Percentiles rank a stretch among this genome's conserved stretches.
Evolutionary conservation across 2,329 filamentous ascomycete species (phyloP).

Genomic region (Fusarium paranaense): DNA sequence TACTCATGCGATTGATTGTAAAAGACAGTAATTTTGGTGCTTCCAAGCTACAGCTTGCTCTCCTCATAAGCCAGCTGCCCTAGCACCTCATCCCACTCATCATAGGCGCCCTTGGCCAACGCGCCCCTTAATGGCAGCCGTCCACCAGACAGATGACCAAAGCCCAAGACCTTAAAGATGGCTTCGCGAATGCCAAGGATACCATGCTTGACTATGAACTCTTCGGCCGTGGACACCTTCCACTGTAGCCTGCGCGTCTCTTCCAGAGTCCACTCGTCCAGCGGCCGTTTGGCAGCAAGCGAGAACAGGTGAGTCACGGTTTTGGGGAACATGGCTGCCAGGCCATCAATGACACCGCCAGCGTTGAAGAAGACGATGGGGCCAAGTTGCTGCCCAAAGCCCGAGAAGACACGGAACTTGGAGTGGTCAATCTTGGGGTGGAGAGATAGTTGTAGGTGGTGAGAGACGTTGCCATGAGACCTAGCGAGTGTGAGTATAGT

Average conservation of each 20-base stretch:
- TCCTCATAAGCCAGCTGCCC: conserved; percentile 29
- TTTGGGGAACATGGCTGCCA: conserved; percentile 74
- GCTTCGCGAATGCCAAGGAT: conserved; percentile 74
- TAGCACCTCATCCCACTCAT: conserved; percentile 27
- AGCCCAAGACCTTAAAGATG: conserved; percentile 65
- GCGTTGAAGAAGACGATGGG: conserved; percentile 72
- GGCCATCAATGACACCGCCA: conserved; percentile 74
- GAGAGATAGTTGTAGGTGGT: conserved; percentile 69
- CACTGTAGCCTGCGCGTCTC: conserved; percentile 71
- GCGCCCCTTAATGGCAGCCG: conserved; percentile 69
- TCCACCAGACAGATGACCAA: conserved; percentile 68
- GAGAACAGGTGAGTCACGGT: conserved; percentile 69
- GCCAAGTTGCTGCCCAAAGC: conserved; percentile 73
- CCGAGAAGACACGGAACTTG: conserved; percentile 70
- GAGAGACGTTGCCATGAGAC: conserved; percentile 72
- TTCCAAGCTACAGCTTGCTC: conserved; percentile 1
- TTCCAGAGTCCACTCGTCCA: conserved; percentile 57
- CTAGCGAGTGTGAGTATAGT: conserved; percentile 63
- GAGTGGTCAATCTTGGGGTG: conserved; percentile 68
- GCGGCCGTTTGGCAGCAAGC: conserved; percentile 47
- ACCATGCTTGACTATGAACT: conserved; percentile 70
- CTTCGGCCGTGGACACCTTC: conserved; percentile 70
- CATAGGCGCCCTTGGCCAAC: conserved; percentile 57
- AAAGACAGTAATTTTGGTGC: too few relatives aligned
- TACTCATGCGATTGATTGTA: too few relatives aligned